Evolutionary conservation across 768 basidiomycete genomes (phyloP).

Genomic region (Naematelia aurantialba): DNA sequence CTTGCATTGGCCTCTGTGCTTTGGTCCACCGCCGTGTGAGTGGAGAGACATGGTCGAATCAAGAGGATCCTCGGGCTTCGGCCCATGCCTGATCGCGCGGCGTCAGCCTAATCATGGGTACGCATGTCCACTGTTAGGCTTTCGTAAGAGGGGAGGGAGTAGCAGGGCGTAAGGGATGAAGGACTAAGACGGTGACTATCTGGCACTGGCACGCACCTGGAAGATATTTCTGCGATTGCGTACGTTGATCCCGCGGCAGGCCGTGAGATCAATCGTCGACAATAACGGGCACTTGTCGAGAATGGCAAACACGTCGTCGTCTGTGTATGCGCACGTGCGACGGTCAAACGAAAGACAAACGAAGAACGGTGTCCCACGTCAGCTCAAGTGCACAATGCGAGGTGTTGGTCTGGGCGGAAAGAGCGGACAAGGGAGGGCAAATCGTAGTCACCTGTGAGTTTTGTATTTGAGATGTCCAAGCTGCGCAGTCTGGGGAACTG

Average conservation of each 20-base stretch:
- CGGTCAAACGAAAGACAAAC: no score
- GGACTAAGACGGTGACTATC: no score
- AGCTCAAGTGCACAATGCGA: no score
- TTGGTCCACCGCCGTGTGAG: no score
- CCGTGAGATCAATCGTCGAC: slow-evolving; percentile 32
- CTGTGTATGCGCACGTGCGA: no score
- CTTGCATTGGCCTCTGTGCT: no score
- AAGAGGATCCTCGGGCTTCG: slow-evolving; percentile 7
- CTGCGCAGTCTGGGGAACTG: slow-evolving; percentile 19
- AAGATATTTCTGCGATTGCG: slow-evolving; percentile 34
- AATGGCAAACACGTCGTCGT: slow-evolving; percentile 31
- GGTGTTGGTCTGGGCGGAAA: no score
- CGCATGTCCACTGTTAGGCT: background rate
- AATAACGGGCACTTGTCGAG: slow-evolving; percentile 28
- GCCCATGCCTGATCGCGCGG: slow-evolving; percentile 12
- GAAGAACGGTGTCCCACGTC: no score
- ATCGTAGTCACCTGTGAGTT: slow-evolving; percentile 23
- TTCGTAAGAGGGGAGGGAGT: background rate
- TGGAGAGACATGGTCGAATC: no score
- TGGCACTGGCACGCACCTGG: slow-evolving; percentile 29
- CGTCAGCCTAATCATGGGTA: background rate
- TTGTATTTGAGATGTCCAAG: slow-evolving; percentile 30
- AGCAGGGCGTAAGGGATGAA: no score
- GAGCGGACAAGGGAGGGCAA: background rate
- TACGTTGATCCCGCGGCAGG: slow-evolving; percentile 36